Evolutionary conservation across 2,329 filamentous ascomycete genomes (phyloP).

Genomic region (Dothiorella sarmentorum): DNA sequence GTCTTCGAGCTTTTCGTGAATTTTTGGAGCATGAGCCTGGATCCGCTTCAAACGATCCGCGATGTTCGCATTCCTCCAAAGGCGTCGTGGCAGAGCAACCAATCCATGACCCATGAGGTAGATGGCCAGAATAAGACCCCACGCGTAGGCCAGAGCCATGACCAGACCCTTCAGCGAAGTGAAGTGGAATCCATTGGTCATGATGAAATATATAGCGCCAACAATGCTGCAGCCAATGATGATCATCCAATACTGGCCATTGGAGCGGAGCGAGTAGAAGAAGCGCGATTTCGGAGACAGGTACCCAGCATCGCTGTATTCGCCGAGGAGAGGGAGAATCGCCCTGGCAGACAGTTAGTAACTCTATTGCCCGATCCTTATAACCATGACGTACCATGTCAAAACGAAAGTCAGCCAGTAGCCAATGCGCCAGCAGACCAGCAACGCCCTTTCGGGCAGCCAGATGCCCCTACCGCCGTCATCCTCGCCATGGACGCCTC

Average conservation of each 20-base stretch:
- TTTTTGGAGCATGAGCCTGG: conserved; percentile 72
- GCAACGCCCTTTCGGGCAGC: conserved; percentile 72
- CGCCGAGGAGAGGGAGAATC: conserved; percentile 86
- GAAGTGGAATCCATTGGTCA: conserved; percentile 70
- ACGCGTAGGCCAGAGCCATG: conserved; percentile 93
- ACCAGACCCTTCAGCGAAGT: conserved; percentile 75
- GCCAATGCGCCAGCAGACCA: conserved; percentile 89
- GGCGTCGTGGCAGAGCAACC: conserved; percentile 78
- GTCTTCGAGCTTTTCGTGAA: conserved; percentile 86
- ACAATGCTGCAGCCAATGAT: conserved; percentile 66
- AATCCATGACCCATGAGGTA: conserved; percentile 97
- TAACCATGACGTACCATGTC: conserved; percentile 66
- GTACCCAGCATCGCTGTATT: conserved; percentile 93
- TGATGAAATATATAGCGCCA: conserved; percentile 78
- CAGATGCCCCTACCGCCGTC: conserved; percentile 75
- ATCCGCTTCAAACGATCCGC: conserved; percentile 70
- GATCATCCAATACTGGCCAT: conserved; percentile 84
- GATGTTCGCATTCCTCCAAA: conserved; percentile 77
- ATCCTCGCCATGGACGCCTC: conserved; percentile 61
- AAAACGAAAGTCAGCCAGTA: conserved; percentile 97
- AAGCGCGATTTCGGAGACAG: conserved; percentile 78
- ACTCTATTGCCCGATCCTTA: not conserved
- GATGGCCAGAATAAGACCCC: conserved; percentile 86
- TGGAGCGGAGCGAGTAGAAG: conserved; percentile 79
- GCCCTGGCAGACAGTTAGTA: conserved; percentile 54